Percentiles rank a stretch among this genome's conserved stretches.
Evolutionary conservation across 495 filamentous ascomycete genomes (phyloP).

Genomic region (Aspergillus ellipticus): DNA sequence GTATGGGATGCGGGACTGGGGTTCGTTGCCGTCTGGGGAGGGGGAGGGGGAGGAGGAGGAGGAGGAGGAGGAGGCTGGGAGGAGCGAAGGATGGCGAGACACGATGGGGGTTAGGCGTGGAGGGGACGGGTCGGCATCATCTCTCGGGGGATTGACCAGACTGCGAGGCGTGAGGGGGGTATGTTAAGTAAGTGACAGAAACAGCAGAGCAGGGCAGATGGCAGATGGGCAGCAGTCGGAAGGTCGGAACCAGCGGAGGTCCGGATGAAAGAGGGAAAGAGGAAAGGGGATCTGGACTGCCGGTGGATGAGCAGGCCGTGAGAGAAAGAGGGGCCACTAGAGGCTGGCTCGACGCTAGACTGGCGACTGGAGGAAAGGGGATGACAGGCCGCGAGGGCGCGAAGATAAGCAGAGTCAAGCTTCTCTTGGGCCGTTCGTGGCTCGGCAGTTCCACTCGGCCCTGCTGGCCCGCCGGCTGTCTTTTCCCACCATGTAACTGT

Average conservation of each 20-base stretch:
- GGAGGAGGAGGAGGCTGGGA: slow-evolving; percentile 19
- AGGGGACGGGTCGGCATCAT: too few relatives aligned
- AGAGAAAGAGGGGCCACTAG: background rate
- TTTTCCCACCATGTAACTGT: too few relatives aligned
- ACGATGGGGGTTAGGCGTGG: too few relatives aligned
- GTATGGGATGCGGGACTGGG: background rate
- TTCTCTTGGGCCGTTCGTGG: slow-evolving; percentile 31
- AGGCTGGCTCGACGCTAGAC: too few relatives aligned
- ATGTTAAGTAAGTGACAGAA: too few relatives aligned
- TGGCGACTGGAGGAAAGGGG: slow-evolving; percentile 6
- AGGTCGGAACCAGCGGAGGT: background rate
- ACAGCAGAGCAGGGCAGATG: slow-evolving; percentile 3
- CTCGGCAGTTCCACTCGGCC: slow-evolving; percentile 18
- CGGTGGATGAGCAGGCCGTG: too few relatives aligned
- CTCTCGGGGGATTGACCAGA: too few relatives aligned
- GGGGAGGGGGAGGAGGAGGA: slow-evolving; percentile 14
- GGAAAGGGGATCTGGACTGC: background rate
- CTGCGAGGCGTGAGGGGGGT: too few relatives aligned
- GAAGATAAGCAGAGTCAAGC: slow-evolving; percentile 35
- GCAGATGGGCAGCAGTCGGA: too few relatives aligned
- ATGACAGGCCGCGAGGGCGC: slow-evolving; percentile 12
- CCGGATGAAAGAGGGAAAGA: background rate
- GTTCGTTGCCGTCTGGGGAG: slow-evolving; percentile 14
- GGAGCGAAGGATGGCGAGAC: background rate
- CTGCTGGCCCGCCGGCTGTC: background rate